A percentile compares a stretch with the other conserved stretches of the same genome.
These are phyloP conservation scores for Pyronema omphalodes DNA, from an alignment of 495 filamentous ascomycete species.

Conservation along the genomic window DNA sequence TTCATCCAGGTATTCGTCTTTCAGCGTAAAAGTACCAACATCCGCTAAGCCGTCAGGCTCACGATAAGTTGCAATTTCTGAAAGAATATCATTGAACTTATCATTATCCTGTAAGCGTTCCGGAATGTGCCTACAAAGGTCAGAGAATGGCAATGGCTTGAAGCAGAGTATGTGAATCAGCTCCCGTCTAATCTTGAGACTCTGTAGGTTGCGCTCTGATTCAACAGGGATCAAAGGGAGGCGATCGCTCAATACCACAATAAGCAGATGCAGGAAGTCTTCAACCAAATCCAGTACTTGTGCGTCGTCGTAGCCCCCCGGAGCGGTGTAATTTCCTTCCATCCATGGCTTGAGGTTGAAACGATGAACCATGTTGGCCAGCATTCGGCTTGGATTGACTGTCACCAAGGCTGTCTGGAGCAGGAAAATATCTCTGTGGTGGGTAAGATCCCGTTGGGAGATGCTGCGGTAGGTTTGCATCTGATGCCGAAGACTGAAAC, in stretches of 20 bases:
- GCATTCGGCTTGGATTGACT: conserved; percentile 64
- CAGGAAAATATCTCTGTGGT: conserved; percentile 88
- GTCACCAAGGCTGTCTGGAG: conserved; percentile 78
- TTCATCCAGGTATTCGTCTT: conserved; percentile 60
- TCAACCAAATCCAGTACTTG: conserved; percentile 86
- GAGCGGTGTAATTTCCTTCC: conserved; percentile 54
- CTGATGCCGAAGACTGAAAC: conserved; percentile 85
- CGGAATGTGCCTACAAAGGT: conserved; percentile 59
- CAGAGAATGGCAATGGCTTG: conserved; percentile 84
- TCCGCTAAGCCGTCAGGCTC: conserved; percentile 81
- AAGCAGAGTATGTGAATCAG: conserved; percentile 91
- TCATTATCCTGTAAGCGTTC: conserved; percentile 72
- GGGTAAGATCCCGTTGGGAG: conserved; percentile 68
- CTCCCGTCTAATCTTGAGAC: conserved; percentile 62
- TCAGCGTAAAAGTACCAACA: conserved; percentile 83
- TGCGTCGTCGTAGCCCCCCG: conserved; percentile 52
- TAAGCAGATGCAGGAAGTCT: conserved; percentile 85
- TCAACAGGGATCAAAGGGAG: conserved; percentile 54
- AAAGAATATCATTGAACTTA: conserved; percentile 60
- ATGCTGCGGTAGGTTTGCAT: conserved; percentile 82
- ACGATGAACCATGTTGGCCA: conserved; percentile 78
- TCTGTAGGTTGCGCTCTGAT: conserved; percentile 44
- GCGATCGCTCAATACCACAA: conserved; percentile 76
- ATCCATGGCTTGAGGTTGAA: conserved; percentile 86
- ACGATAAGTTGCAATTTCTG: conserved; percentile 75